Base-by-base conservation (phyloP, 2,329 filamentous ascomycete species). In the Geoglossum cookeanum region DNA sequence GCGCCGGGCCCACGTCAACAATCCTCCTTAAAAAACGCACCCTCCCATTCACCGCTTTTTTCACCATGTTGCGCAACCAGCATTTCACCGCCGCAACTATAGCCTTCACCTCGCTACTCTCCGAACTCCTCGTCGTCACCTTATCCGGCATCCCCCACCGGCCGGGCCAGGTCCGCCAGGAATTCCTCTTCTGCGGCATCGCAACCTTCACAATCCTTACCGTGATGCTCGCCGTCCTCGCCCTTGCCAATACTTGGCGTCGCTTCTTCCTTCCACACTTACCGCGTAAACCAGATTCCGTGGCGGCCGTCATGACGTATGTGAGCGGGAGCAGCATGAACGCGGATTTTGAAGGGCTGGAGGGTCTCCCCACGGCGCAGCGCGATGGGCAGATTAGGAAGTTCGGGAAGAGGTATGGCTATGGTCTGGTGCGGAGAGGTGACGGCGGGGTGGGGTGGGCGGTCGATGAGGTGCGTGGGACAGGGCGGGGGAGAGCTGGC, bases 291-390 rank as follows among this genome's bases (percentile, higher is more conserved):
- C 59, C 59, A 39, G 58, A 59, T 29, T 60, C 58, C 1, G 51
- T 60, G 13, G 29, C 56, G 30, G 58, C 55, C 1, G 55, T 60
- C 1, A 57, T 59, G 53, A 59, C 48, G 29, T 60, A 60, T 44
- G 30, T 60, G 29, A 42, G 52, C n/a, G 54, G 55, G 27, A 42
- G 42, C 33, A 54, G 47, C 11, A 30, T 59, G 56, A 13, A 45
- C 27, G 49, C 45, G 29, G 58, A 59, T 47, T 58, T 59, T 22
- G 58, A 59, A 15, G 58, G 58, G 3, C 42, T 39, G 30, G 58
- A 58, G 44, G 22, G 17, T 9, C 9, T 57, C 7, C 27, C 32
- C 7, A 37, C 32, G 8, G 32, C 35, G 1, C 55, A 57, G 47
- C 32, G 39, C 1, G 47, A 57, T 3, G 22, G 47, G 39, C 39